Base-by-base conservation (phyloP, 345 rosid genomes). In the Anacardium occidentale region DNA sequence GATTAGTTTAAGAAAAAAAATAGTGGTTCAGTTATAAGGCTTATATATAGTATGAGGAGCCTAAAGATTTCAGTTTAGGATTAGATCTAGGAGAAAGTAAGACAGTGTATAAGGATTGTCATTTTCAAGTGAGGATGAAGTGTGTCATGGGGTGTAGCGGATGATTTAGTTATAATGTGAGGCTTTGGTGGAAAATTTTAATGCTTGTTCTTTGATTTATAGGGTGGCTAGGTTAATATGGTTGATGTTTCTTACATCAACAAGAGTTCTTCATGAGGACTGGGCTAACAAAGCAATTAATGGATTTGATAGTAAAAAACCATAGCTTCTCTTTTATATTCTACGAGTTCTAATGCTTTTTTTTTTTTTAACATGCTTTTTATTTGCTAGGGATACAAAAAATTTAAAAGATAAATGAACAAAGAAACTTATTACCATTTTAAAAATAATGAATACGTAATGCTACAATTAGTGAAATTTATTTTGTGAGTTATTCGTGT, bases 271-370 rank as follows among this genome's bases (percentile, higher is more conserved):
- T 20, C 65, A 77, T 20, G 90, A 88, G 48, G 69, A 8, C 12
- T 90, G 96, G 96, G 96, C 92, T 2, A 87, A 89, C 34, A 80
- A 85, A 14, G 80, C 79, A 10, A 47, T 91, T 62, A 26, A 70
- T 11, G 83, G 87, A 10, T 93, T 93, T 1, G 98, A 89, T 73
- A 60, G 61, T 75, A 86, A 74, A 52, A 69, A 22, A 64, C 70
- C 53, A 42, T 29, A 68, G 26, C 3, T 55, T 34, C 3, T 24
- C 18, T 9, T 17, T 17, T 21, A 57, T n/a, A 57, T 44, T 18
- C 22, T 25, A 26, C 54, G 11, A 62, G 20, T 11, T 40, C 51
- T 18, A 50, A 20, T 37, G 6, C 25, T 10, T 62, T 58, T 25
- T 37, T 32, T 40, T 40, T 45, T 37, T 24, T 18, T 60, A n/a